phyloP scores from a whole-genome alignment of 2,329 filamentous ascomycete genomes.

The Ceratocystis papillata region DNA sequence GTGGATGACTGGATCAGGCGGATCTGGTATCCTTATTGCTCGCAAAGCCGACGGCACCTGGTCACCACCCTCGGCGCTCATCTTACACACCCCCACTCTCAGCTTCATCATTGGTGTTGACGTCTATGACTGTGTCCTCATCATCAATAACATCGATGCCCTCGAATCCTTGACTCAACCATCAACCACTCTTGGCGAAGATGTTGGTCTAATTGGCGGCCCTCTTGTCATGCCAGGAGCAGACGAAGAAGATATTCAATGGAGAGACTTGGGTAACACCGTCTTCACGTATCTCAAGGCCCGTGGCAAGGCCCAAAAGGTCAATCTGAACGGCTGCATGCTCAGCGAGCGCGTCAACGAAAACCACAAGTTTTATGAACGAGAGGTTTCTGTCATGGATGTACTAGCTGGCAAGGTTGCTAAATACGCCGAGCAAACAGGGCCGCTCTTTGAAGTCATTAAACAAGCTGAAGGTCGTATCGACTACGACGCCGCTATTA shows the following conservation, averaged over 20 bases:
- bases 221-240: slow-evolving; percentile 52
- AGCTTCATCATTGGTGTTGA: slow-evolving; percentile 88
- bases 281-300: slow-evolving; percentile 51
- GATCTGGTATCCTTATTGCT: slow-evolving; percentile 76
- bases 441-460: slow-evolving; percentile 65
- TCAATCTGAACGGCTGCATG: slow-evolving; percentile 47
- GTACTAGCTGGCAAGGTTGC: slow-evolving; percentile 48
- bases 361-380: slow-evolving; percentile 49
- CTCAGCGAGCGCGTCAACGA: slow-evolving; percentile 48
- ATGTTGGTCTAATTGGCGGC: slow-evolving; percentile 65
- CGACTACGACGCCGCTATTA: slow-evolving; percentile 57
- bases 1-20: slow-evolving; percentile 84
- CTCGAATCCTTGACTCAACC: slow-evolving; percentile 74
- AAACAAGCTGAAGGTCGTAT: slow-evolving; percentile 76
- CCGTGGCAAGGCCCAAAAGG: slow-evolving; percentile 44
- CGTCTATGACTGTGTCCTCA: slow-evolving; percentile 89
- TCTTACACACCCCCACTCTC: slow-evolving; percentile 78
- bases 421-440: slow-evolving; percentile 44
- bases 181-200: slow-evolving; percentile 68
- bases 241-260: slow-evolving; percentile 41
- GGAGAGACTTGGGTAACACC: slow-evolving; percentile 44
- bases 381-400: slow-evolving; percentile 43
- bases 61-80: slow-evolving; percentile 83
- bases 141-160: slow-evolving; percentile 78
- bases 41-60: slow-evolving; percentile 76